phyloP scores from a whole-genome alignment of 495 filamentous ascomycete species.

The Trichoderma virens region DNA sequence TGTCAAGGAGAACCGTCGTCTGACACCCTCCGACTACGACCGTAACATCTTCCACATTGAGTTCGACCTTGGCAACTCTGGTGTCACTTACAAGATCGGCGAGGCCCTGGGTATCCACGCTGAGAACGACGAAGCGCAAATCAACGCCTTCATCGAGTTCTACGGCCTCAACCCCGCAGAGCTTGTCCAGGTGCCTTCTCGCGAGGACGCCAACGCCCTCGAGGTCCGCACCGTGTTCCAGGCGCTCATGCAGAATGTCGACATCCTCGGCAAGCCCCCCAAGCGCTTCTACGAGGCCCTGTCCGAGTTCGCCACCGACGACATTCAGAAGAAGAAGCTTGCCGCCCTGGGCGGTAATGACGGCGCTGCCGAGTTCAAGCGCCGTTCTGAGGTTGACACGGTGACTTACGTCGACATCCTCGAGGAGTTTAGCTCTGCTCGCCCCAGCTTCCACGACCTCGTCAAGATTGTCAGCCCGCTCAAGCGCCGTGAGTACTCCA shows the following conservation, averaged over 20 bases:
- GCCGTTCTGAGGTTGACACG: constrained; percentile 86
- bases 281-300: constrained; percentile 96
- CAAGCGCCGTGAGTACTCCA: constrained; percentile 96
- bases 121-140: constrained; percentile 76
- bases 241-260: constrained; percentile 83
- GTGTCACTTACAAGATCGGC: constrained; percentile 91
- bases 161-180: constrained; percentile 78
- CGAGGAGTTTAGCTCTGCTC: constrained; percentile 79
- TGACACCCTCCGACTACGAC: constrained; percentile 84
- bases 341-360: constrained; percentile 70
- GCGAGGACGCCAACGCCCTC: constrained; percentile 65
- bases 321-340: constrained; percentile 73
- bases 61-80: constrained; percentile 86
- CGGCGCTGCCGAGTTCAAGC: constrained; percentile 90
- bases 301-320: constrained; percentile 75
- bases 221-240: constrained; percentile 94
- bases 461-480: constrained; percentile 80
- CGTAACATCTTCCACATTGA: constrained; percentile 99
- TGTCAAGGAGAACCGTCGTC: constrained; percentile 89
- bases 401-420: constrained; percentile 88
- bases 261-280: constrained; percentile 92
- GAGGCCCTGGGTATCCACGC: constrained; percentile 97
- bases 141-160: constrained; percentile 76
- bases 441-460: constrained; percentile 84
- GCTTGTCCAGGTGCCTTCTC: constrained; percentile 82